Percentiles rank a stretch among this genome's conserved stretches.
Evolutionary conservation across 495 filamentous ascomycete genomes (phyloP).

Genomic region (Neurospora sublineolata): DNA sequence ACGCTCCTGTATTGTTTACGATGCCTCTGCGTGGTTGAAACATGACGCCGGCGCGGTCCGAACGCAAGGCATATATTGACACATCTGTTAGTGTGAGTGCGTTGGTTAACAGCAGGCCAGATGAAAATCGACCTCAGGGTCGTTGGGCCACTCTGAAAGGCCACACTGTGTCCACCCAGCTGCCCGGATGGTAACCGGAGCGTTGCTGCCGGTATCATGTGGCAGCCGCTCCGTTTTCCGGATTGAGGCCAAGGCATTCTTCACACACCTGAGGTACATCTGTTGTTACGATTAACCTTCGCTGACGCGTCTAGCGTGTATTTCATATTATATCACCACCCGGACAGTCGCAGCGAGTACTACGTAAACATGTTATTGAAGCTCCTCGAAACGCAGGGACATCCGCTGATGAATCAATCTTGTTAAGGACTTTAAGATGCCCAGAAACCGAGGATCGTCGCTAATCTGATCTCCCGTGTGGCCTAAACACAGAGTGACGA

Average conservation of each 20-base stretch:
- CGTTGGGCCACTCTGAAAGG: neutral
- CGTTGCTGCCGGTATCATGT: neutral
- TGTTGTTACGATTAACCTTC: neutral
- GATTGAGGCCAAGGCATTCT: neutral
- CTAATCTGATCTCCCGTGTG: neutral
- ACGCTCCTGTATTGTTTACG: neutral
- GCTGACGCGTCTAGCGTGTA: neutral
- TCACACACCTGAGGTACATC: neutral
- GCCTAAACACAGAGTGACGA: neutral
- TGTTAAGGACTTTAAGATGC: neutral
- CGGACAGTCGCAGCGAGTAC: neutral
- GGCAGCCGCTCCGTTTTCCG: neutral
- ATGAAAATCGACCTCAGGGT: neutral
- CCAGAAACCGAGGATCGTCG: neutral
- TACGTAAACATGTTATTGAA: neutral
- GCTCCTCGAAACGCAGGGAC: neutral
- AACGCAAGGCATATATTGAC: constrained; percentile 5
- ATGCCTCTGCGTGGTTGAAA: neutral
- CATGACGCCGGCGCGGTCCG: constrained; percentile 4
- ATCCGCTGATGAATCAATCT: neutral
- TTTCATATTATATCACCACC: neutral
- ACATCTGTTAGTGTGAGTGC: neutral
- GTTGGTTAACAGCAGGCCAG: neutral
- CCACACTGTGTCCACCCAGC: neutral
- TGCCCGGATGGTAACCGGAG: neutral